Percentiles rank a stretch among this genome's conserved stretches.
Conservation (phyloP, 768 basidiomycete genomes). For the button mushroom (Agaricus bisporus) region DNA sequence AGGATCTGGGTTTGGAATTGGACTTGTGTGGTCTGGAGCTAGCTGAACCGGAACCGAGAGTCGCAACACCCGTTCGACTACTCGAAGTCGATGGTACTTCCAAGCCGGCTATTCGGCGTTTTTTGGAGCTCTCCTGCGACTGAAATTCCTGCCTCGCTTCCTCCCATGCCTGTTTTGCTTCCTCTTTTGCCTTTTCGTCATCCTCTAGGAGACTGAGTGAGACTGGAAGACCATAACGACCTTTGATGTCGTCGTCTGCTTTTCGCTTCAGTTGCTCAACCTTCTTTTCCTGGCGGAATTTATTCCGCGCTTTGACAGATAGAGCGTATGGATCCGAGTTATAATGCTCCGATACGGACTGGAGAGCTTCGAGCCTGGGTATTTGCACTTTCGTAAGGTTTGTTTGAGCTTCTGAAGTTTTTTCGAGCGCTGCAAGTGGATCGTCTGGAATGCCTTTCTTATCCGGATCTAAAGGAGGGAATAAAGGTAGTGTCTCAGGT, state of each 20-base stretch:
- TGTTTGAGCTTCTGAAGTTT: slow-evolving; percentile 74
- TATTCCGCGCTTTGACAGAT: slow-evolving; percentile 67
- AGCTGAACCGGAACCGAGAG: not conserved
- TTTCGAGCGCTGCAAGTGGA: slow-evolving; percentile 85
- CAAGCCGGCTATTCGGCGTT: slow-evolving; percentile 32
- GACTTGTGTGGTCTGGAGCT: slow-evolving; percentile 5
- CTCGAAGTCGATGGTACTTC: slow-evolving; percentile 19
- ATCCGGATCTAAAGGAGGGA: slow-evolving; percentile 35
- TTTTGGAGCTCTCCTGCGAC: slow-evolving; percentile 38
- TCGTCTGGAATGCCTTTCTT: slow-evolving; percentile 70
- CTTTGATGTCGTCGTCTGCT: slow-evolving; percentile 67
- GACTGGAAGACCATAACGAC: slow-evolving; percentile 71
- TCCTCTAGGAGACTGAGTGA: slow-evolving; percentile 61
- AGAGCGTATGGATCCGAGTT: slow-evolving; percentile 85
- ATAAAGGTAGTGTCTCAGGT: no score
- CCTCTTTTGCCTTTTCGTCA: slow-evolving; percentile 49
- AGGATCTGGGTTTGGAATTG: slow-evolving; percentile 8
- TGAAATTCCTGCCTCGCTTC: slow-evolving; percentile 43
- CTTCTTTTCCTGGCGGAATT: slow-evolving; percentile 86
- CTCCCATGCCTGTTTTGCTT: slow-evolving; percentile 62
- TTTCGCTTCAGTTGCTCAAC: slow-evolving; percentile 60
- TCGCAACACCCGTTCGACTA: slow-evolving; percentile 7
- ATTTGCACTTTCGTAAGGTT: slow-evolving; percentile 66
- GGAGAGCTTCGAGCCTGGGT: slow-evolving; percentile 77
- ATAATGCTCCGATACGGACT: slow-evolving; percentile 68